A percentile compares a stretch with the other conserved stretches of the same genome.
Conservation (phyloP, 208 protist species). For the Acanthamoeba lenticulata region DNA sequence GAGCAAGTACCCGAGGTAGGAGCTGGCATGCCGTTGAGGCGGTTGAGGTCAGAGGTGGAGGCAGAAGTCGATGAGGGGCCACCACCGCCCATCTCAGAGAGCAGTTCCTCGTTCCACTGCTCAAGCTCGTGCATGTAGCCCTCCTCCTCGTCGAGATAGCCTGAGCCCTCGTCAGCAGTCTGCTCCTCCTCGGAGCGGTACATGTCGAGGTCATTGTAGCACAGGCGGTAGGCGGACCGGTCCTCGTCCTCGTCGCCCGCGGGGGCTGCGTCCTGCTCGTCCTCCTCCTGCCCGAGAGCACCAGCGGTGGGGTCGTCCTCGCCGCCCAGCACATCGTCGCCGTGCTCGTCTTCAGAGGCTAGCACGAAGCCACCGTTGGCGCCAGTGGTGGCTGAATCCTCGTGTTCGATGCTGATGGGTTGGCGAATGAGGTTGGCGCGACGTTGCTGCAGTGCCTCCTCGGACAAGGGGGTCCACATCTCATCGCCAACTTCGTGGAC, state of each 20-base stretch:
- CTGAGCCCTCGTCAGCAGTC: neutral
- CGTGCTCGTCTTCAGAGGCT: neutral
- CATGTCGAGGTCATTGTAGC: slow-evolving; percentile 61
- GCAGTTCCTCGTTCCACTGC: slow-evolving; percentile 37
- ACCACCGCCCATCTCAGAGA: neutral
- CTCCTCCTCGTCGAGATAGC: slow-evolving; percentile 49
- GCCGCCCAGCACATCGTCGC: neutral
- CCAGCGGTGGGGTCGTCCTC: neutral
- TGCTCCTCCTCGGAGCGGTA: neutral
- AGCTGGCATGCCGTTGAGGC: neutral
- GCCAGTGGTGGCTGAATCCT: neutral
- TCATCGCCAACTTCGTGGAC: neutral
- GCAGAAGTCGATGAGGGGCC: neutral
- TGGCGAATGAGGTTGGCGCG: neutral
- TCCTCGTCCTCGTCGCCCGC: slow-evolving; percentile 13
- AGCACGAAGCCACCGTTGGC: neutral
- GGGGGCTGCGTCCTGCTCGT: neutral
- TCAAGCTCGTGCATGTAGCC: slow-evolving; percentile 53
- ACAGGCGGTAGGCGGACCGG: slow-evolving; percentile 40
- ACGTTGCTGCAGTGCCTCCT: neutral
- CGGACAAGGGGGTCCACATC: neutral
- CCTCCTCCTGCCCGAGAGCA: neutral
- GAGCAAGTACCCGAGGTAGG: neutral
- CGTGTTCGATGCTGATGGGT: neutral
- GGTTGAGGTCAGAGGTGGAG: neutral